These are phyloP conservation scores for Polysphondylium violaceum DNA, from an alignment of 78 protist genomes.

Conservation along the genomic window DNA sequence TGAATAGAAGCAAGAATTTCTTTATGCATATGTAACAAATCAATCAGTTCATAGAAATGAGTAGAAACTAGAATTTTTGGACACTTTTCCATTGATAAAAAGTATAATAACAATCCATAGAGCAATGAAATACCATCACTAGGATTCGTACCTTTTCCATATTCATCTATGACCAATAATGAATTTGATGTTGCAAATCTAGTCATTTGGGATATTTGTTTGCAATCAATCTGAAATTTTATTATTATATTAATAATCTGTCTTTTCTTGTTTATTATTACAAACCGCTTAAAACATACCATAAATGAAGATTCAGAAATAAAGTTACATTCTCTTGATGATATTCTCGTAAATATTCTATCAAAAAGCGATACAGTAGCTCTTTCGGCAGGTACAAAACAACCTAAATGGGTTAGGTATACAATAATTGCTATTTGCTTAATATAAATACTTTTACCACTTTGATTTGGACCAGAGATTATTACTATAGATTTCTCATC, in stretches of 20 bases:
- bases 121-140: constrained; percentile 55
- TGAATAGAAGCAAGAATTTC: neutral
- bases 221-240: constrained; percentile 31
- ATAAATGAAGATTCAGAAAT: constrained; percentile 70
- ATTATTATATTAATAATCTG: no score
- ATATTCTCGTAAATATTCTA: constrained; percentile 43
- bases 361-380: constrained; percentile 46
- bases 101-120: constrained; percentile 24
- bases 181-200: constrained; percentile 27
- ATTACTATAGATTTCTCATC: neutral
- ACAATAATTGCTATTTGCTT: constrained; percentile 61
- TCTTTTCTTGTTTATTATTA: no score
- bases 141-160: constrained; percentile 70
- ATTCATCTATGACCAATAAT: constrained; percentile 56
- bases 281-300: neutral
- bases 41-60: constrained; percentile 69
- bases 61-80: constrained; percentile 29
- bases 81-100: neutral
- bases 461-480: constrained; percentile 61
- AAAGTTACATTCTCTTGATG: constrained; percentile 58
- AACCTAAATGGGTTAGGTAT: constrained; percentile 38
- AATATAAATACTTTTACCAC: constrained; percentile 59
- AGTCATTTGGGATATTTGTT: constrained; percentile 70
- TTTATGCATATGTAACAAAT: constrained; percentile 5
- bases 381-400: constrained; percentile 44